phyloP scores from a whole-genome alignment of 176 grass and related monocot genomes.

The Oryza glumipatula region DNA sequence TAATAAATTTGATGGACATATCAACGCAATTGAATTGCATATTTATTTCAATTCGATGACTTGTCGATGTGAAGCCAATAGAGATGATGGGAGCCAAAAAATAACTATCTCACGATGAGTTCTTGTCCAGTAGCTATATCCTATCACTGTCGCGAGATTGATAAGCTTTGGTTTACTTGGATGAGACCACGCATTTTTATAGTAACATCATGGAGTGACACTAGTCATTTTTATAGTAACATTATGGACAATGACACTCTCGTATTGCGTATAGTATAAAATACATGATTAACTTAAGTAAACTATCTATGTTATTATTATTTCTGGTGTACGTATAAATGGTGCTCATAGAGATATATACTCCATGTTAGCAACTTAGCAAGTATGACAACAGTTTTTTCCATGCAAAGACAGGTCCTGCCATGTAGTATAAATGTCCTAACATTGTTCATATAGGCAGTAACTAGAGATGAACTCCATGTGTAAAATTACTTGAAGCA shows the following conservation, averaged over 20 bases:
- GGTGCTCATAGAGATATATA: too few species aligned
- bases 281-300: background rate
- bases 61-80: background rate
- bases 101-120: background rate
- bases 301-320: background rate
- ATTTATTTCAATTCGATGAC: background rate
- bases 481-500: too few species aligned
- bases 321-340: too few species aligned
- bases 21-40: background rate
- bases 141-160: background rate
- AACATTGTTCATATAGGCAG: too few species aligned
- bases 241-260: background rate
- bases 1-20: background rate
- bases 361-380: too few species aligned
- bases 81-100: background rate
- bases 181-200: background rate
- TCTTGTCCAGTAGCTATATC: background rate
- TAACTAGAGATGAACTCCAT: too few species aligned
- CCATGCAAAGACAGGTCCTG: too few species aligned
- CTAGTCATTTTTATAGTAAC: background rate
- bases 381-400: too few species aligned
- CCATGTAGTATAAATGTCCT: too few species aligned
- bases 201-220: too few species aligned
- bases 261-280: background rate
- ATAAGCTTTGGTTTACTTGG: background rate